Evolutionary conservation across 1,284 basidiomycete species (phyloP).

Genomic region (Rhodotorula sp.): DNA sequence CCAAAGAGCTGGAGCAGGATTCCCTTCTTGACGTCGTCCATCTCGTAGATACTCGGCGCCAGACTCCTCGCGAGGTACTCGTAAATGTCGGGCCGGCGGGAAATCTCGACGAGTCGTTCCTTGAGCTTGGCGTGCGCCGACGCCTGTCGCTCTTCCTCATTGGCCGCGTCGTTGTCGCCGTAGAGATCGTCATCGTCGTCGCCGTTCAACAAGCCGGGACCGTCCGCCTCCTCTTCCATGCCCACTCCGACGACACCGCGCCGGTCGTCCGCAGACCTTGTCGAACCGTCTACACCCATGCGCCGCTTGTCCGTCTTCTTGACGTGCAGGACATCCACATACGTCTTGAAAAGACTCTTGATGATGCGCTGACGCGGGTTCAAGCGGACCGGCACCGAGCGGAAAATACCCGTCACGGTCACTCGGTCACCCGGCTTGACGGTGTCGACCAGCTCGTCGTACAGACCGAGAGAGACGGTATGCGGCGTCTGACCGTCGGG

Average conservation of each 20-base stretch:
- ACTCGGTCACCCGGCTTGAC: conserved; percentile 93
- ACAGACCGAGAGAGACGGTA: conserved; percentile 91
- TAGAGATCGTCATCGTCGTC: conserved; percentile 36
- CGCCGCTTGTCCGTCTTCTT: conserved; percentile 68
- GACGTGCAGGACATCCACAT: conserved; percentile 91
- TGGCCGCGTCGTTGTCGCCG: conserved; percentile 56
- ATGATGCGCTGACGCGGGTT: conserved; percentile 88
- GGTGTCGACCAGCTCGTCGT: conserved; percentile 95
- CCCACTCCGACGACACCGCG: conserved; percentile 42
- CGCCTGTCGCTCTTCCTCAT: conserved; percentile 51
- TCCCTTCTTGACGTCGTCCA: conserved; percentile 99
- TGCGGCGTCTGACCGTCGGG: conserved; percentile 98
- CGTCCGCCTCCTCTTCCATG: conserved; percentile 40
- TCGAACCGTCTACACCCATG: conserved; percentile 77
- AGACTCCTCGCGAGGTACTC: conserved; percentile 80
- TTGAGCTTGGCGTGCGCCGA: conserved; percentile 56
- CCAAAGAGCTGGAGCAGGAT: conserved; percentile 94
- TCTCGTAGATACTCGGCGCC: conserved; percentile 93
- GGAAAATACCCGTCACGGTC: conserved; percentile 88
- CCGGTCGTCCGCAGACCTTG: conserved; percentile 58
- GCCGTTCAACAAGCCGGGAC: neutral
- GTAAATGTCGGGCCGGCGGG: conserved; percentile 77
- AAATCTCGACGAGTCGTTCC: conserved; percentile 66
- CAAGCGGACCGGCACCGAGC: conserved; percentile 87
- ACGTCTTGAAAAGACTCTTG: conserved; percentile 96